Percentiles rank a stretch among this genome's conserved stretches.
Conservation (phyloP, 208 protist genomes). For the Leishmania turanica region DNA sequence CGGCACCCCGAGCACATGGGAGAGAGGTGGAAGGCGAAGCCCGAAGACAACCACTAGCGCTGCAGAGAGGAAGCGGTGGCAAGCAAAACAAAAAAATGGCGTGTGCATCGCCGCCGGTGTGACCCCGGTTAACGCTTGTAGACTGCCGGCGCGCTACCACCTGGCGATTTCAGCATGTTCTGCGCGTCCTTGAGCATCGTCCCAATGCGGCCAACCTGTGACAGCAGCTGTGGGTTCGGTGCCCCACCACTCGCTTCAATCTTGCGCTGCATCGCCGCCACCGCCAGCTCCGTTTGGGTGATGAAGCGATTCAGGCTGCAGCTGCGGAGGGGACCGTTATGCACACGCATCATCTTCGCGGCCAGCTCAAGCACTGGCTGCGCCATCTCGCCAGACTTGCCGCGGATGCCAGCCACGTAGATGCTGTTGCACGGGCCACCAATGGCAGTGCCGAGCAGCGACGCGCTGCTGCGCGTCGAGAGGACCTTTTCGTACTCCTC, state of each 20-base stretch:
- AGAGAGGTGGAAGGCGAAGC: not conserved
- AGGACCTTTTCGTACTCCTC: conserved; percentile 35
- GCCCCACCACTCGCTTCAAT: conserved; percentile 14
- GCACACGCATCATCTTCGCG: conserved; percentile 31
- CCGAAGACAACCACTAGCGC: not conserved
- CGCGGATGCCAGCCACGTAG: conserved; percentile 43
- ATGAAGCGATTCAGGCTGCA: conserved; percentile 57
- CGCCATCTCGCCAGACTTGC: conserved; percentile 22
- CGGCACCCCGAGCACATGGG: not conserved
- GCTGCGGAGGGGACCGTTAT: conserved; percentile 39
- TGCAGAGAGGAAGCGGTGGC: not conserved
- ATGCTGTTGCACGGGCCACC: conserved; percentile 57
- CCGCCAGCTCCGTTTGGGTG: conserved; percentile 36
- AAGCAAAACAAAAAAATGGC: not conserved
- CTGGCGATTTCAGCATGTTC: conserved; percentile 42
- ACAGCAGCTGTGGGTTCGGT: conserved; percentile 29
- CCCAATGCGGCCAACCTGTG: conserved; percentile 36
- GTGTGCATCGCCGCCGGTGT: not conserved
- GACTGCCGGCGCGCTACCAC: conserved; percentile 34
- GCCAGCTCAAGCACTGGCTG: conserved; percentile 30
- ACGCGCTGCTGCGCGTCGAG: conserved; percentile 24
- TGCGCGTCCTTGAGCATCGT: conserved; percentile 51
- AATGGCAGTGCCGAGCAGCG: conserved; percentile 50
- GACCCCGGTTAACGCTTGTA: conserved; percentile 38
- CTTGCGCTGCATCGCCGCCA: conserved; percentile 35